A percentile compares a stretch with the other conserved stretches of the same genome.
phyloP scores from a whole-genome alignment of 257 asterid genomes.

The Nicotiana sylvestris region DNA sequence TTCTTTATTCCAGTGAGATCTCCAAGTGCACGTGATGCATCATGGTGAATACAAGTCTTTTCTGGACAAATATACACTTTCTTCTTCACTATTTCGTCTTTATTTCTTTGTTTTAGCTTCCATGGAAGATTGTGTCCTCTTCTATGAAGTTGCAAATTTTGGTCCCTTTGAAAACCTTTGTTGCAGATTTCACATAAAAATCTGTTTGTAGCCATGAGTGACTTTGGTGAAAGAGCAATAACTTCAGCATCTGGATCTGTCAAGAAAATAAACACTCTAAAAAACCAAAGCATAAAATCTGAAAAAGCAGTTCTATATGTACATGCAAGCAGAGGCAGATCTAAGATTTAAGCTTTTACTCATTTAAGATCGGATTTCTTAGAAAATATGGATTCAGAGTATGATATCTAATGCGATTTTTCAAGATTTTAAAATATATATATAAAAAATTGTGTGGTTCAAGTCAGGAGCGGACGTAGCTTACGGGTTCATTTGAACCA shows the following conservation, averaged over 20 bases:
- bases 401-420: background rate
- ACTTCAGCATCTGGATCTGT: conserved; percentile 97
- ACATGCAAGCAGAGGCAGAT: background rate
- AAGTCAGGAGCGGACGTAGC: background rate
- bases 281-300: background rate
- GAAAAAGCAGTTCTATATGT: background rate
- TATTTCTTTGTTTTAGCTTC: conserved; percentile 79
- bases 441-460: too few species aligned
- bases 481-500: background rate
- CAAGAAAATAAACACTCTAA: background rate
- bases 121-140: conserved; percentile 94
- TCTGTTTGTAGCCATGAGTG: conserved; percentile 87
- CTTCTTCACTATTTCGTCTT: conserved; percentile 52
- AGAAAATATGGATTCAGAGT: background rate
- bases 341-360: background rate
- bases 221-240: conserved; percentile 74
- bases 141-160: conserved; percentile 86
- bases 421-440: background rate
- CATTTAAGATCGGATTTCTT: background rate
- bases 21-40: conserved; percentile 77
- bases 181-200: conserved; percentile 91
- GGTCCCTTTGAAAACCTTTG: conserved; percentile 92
- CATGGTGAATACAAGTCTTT: conserved; percentile 82
- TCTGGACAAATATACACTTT: conserved; percentile 92
- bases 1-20: conserved; percentile 91